These are phyloP conservation scores for Solanum hybrid DNA, from an alignment of 305 asterid species.

Conservation along the genomic window DNA sequence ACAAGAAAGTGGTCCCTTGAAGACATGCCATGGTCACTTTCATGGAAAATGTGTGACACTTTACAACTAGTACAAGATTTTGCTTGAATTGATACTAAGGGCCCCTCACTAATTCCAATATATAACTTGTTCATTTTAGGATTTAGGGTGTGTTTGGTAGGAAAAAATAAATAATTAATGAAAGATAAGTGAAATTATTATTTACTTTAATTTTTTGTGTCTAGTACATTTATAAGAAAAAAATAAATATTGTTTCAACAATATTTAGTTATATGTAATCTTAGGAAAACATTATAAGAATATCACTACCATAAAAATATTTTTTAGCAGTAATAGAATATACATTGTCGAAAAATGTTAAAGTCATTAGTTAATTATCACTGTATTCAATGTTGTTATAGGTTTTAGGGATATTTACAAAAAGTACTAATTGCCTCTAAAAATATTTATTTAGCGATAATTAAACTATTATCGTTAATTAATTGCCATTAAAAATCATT, in stretches of 20 bases:
- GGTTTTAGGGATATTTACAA: no score
- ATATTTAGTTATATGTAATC: no score
- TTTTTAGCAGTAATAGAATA: no score
- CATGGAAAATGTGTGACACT: slow-evolving; percentile 38
- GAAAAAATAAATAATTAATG: background rate
- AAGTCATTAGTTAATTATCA: no score
- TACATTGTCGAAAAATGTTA: no score
- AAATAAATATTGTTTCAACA: background rate
- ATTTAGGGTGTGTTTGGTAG: background rate
- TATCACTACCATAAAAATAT: no score
- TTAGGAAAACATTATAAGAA: no score
- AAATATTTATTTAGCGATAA: no score
- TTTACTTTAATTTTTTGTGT: background rate
- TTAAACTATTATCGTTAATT: no score
- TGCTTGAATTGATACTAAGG: slow-evolving; percentile 23
- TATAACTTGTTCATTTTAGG: background rate
- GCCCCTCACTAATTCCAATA: slow-evolving; percentile 9
- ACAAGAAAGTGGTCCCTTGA: slow-evolving; percentile 24
- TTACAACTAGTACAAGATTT: slow-evolving; percentile 35
- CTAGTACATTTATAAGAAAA: background rate
- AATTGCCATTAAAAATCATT: fast-evolving
- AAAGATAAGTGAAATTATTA: background rate
- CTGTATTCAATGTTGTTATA: no score
- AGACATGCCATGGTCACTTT: slow-evolving; percentile 28
- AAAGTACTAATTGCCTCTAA: background rate